Evolutionary conservation across 768 basidiomycete species (phyloP).

Genomic region (Pulveroboletus frians): DNA sequence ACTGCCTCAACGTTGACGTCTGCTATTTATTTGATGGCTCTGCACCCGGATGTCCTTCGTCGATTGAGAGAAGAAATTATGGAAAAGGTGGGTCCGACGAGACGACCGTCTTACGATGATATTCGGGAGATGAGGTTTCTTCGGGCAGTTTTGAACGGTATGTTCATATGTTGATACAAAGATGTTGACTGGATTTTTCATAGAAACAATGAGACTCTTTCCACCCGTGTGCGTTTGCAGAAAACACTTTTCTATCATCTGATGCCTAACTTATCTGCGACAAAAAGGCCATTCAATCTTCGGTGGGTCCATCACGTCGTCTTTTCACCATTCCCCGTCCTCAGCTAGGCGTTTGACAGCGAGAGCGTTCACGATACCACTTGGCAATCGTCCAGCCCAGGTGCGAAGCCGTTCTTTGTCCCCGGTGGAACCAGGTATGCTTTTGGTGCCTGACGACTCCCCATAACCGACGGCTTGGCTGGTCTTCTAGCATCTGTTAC

Average conservation of each 20-base stretch:
- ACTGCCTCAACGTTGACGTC: conserved; percentile 43
- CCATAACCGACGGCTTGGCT: not conserved
- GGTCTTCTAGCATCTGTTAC: conserved; percentile 20
- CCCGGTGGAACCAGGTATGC: conserved; percentile 21
- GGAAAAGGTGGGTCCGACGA: conserved; percentile 30
- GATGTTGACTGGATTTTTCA: not conserved
- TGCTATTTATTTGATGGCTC: conserved; percentile 41
- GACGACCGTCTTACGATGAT: conserved; percentile 38
- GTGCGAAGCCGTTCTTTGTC: conserved; percentile 28
- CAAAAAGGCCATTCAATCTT: conserved; percentile 31
- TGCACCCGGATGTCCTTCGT: conserved; percentile 38
- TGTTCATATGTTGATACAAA: not conserved
- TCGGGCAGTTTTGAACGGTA: conserved; percentile 42
- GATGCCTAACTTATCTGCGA: not conserved
- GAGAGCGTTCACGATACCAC: conserved; percentile 22
- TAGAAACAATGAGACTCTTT: conserved; percentile 32
- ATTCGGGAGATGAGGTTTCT: conserved; percentile 41
- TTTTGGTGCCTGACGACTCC: not conserved
- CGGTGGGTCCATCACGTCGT: conserved; percentile 16
- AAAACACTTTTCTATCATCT: not conserved
- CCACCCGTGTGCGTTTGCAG: conserved; percentile 27
- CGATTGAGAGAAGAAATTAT: conserved; percentile 42
- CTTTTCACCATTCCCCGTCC: not conserved
- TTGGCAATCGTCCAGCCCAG: conserved; percentile 20
- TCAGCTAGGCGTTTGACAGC: conserved; percentile 4